Base-by-base conservation (phyloP, 768 basidiomycete species). In the Lactarius evosmus region DNA sequence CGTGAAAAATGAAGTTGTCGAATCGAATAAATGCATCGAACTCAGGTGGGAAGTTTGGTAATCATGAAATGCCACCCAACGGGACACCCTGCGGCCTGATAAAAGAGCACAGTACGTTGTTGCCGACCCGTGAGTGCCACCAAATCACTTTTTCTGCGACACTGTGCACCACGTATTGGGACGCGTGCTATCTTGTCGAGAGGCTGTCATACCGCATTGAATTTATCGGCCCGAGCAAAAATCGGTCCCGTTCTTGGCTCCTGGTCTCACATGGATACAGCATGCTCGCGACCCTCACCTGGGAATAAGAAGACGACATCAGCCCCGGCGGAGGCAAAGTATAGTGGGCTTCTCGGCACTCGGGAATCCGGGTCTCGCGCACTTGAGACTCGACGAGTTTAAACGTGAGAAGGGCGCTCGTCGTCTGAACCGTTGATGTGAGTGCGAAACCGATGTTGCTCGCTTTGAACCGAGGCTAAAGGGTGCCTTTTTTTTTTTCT, bases 151-250 rank as follows among this genome's bases (percentile, higher is more conserved):
- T 46, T 22, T 25, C 44, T 12, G 22, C 44, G 44, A 22, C 22
- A 12, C 22, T 14, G 22, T 22, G 11, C 14, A 38, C 38, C 44
- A 22, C 12, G 22, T 44, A 22, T 7, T 22, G 41, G 22, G 22
- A 44, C 9, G 17, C 22, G 44, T 4, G 22, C 9, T 22, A 46
- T 25, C 44, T 46, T 14, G 22, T 36, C 29, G 7, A 32, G 34
- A 29, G 44, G 30, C 44, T 22, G 7, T 32, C 11, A 6, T 93
- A 85, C 74, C 97, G 95, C 1, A 93, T 98, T 46, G 93, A 98
- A 75, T 94, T 95, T 41, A 85, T 98, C 59, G 96, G 98, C 76
- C 81, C 95, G 56, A 98, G 34, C 52, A 40, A 30, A 14, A 50
- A 40, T 36, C 38, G 19, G 29, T 58, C 17, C 9, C 19, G 9